phyloP scores from a whole-genome alignment of 208 protist species.

The Tritrichomonas foetus region DNA sequence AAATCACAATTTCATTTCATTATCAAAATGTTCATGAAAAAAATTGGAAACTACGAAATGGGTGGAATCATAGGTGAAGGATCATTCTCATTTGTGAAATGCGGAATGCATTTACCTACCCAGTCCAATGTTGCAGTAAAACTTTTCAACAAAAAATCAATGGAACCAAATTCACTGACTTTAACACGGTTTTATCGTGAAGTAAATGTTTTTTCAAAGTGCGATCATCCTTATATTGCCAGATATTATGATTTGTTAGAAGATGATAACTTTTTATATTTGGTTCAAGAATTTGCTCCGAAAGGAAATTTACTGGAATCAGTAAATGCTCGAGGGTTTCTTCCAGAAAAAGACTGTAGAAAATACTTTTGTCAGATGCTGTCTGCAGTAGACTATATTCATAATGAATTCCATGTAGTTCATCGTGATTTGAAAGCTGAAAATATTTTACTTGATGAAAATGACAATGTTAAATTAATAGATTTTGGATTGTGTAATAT shows the following conservation, averaged over 20 bases:
- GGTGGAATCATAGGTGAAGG: neutral
- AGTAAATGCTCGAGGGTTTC: neutral
- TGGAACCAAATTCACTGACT: neutral
- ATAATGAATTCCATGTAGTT: neutral
- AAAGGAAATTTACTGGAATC: neutral
- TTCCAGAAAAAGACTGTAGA: neutral
- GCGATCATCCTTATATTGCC: neutral
- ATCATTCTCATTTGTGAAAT: neutral
- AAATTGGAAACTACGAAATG: no score
- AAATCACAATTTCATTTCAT: no score
- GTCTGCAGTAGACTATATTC: neutral
- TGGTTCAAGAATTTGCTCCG: neutral
- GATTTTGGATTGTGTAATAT: neutral
- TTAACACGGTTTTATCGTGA: neutral
- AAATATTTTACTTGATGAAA: neutral
- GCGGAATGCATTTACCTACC: neutral
- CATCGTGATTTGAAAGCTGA: neutral
- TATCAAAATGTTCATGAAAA: no score
- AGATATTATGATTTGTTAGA: neutral
- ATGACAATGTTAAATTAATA: neutral
- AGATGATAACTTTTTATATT: neutral
- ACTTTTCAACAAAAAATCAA: neutral
- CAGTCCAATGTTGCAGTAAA: neutral
- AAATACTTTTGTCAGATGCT: neutral
- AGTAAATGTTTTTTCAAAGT: neutral